Conservation (phyloP, 75 land plant genomes). For the Pinus tabuliformis region DNA sequence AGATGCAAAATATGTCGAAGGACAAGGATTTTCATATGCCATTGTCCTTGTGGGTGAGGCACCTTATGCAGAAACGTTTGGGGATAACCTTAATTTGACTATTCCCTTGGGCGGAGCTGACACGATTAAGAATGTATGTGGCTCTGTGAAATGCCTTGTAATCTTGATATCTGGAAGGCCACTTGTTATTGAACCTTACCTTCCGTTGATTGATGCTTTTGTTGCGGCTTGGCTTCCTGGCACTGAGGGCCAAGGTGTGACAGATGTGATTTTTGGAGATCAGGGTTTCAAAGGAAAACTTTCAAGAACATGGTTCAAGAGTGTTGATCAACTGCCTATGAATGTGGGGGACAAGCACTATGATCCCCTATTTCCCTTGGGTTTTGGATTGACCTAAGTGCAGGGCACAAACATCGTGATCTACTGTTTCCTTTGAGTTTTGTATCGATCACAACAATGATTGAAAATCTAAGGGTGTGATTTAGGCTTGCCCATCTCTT, state of each 20-base stretch:
- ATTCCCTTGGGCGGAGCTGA: conserved; percentile 29
- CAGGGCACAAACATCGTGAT: no score
- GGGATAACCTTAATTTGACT: conserved; percentile 50
- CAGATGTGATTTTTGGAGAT: conserved; percentile 72
- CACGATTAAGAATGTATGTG: conserved; percentile 29
- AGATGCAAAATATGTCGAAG: conserved; percentile 11
- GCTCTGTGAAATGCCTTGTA: conserved; percentile 59
- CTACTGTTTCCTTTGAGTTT: no score
- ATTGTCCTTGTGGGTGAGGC: conserved; percentile 55
- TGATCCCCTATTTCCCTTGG: conserved; percentile 64
- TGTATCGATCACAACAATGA: conserved; percentile 1
- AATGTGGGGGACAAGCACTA: conserved; percentile 63
- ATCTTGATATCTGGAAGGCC: conserved; percentile 79
- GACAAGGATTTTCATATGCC: conserved; percentile 31
- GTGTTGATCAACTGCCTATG: conserved; percentile 70
- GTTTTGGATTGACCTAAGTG: conserved; percentile 39
- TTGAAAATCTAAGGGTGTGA: conserved; percentile 3
- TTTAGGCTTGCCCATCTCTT: neutral
- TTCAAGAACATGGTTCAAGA: conserved; percentile 61
- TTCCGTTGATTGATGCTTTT: conserved; percentile 42
- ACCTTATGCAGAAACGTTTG: conserved; percentile 45
- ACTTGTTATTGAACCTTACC: conserved; percentile 59
- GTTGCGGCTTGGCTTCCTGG: conserved; percentile 92
- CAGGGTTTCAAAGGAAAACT: conserved; percentile 61
- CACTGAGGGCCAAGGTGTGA: conserved; percentile 68